Conservation (phyloP, 2,329 filamentous ascomycete species). For the Cordyceps fumosorosea region DNA sequence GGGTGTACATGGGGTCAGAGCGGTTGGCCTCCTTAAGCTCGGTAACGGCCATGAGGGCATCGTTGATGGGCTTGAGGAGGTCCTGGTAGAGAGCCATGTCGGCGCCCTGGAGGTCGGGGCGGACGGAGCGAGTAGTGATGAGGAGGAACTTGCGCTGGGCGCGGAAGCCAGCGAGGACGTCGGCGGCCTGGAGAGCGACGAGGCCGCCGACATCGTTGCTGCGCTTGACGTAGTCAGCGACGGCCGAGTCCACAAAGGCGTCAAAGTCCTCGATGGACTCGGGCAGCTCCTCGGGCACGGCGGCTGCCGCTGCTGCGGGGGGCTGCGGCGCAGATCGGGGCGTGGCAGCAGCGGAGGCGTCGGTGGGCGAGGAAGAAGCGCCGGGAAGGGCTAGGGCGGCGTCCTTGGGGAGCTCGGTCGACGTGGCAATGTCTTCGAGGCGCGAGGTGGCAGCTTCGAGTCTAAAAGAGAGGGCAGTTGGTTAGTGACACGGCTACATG, state of each 20-base stretch:
- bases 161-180: constrained; percentile 61
- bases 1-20: constrained; percentile 66
- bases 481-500: constrained; percentile 32
- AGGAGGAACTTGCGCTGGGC: constrained; percentile 84
- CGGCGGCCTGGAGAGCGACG: constrained; percentile 66
- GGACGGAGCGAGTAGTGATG: constrained; percentile 84
- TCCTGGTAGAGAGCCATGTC: constrained; percentile 64
- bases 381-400: constrained; percentile 36
- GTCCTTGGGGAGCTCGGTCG: constrained; percentile 54
- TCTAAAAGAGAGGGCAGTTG: constrained; percentile 44
- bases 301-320: constrained; percentile 17
- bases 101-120: constrained; percentile 62
- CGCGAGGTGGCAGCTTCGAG: constrained; percentile 95
- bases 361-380: constrained; percentile 19
- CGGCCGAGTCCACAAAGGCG: constrained; percentile 62
- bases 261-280: constrained; percentile 86
- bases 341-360: constrained; percentile 11
- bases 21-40: constrained; percentile 79
- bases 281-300: constrained; percentile 54
- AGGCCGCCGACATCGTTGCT: constrained; percentile 73
- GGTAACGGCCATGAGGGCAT: constrained; percentile 70
- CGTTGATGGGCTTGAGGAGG: constrained; percentile 80
- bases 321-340: constrained; percentile 30
- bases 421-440: constrained; percentile 89
- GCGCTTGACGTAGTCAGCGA: constrained; percentile 70